These are phyloP conservation scores for Coleophoma eucalyptorum DNA, from an alignment of 2,329 filamentous ascomycete species.

Conservation along the genomic window DNA sequence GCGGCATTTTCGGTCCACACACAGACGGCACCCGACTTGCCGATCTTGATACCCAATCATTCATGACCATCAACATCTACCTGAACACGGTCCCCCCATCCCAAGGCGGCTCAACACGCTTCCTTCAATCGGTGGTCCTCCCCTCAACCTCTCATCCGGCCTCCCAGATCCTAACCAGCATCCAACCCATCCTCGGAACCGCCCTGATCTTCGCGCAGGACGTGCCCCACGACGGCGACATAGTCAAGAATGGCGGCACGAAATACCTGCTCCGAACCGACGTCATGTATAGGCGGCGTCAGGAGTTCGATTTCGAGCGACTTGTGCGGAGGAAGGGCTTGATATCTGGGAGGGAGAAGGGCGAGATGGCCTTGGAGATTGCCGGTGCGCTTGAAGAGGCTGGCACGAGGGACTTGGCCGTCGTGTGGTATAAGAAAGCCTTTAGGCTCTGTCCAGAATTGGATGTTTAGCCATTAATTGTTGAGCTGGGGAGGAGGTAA, in stretches of 20 bases:
- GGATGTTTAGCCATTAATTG: not conserved
- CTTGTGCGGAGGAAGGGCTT: not conserved
- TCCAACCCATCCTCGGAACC: constrained; percentile 7
- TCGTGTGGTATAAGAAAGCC: not conserved
- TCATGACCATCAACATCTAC: constrained; percentile 16
- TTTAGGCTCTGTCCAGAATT: not conserved
- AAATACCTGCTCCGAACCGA: constrained; percentile 15
- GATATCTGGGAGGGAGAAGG: not conserved
- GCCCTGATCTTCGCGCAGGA: constrained; percentile 11
- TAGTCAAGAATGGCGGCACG: constrained; percentile 8
- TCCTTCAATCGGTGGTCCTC: not conserved
- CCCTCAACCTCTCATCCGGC: not conserved
- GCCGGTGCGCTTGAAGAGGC: not conserved
- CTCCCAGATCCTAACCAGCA: not conserved
- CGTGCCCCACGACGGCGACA: constrained; percentile 14
- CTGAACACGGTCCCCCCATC: constrained; percentile 4
- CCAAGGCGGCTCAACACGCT: constrained; percentile 8
- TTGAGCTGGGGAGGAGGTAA: not conserved
- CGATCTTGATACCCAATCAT: constrained; percentile 5
- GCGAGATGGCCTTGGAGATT: not conserved
- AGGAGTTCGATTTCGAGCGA: constrained; percentile 9
- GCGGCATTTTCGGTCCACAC: constrained; percentile 13
- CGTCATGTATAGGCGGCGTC: constrained; percentile 9
- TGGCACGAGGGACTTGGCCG: not conserved
- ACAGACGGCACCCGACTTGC: constrained; percentile 8